Base-by-base conservation (phyloP, 1,284 basidiomycete species). In the Moesziomyces sp. region DNA sequence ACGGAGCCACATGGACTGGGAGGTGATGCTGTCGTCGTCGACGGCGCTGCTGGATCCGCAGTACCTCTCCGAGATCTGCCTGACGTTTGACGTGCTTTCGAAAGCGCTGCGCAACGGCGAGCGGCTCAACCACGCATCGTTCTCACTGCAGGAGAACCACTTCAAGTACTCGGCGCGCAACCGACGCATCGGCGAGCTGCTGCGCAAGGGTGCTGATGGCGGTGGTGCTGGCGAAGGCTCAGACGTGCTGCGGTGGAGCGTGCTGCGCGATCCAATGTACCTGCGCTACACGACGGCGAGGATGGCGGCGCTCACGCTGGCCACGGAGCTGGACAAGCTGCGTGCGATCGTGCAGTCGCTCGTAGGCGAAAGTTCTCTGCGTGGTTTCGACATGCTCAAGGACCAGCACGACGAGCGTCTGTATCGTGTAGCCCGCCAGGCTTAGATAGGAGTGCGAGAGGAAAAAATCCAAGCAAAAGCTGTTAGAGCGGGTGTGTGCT, bases 41-140 rank as follows among this genome's bases (percentile, higher is more conserved):
- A 62, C 67, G 14, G 70, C 74, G 34, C 55, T 84, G 24, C 58
- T 83, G 40, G 54, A 72, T 45, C 77, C 83, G 8, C 53, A 73
- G 13, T 46, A 52, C 19, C 63, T 77, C 14, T 71, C 64, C 10
- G 68, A 69, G 24, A 74, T 76, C 52, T 79, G 78, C 58, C 24
- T 63, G 40, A 63, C 68, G 18, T 67, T 80, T 23, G 66, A 69
- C 18, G 46, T 80, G 26, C 62, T 80, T 14, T 71, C 66, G 26
- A 70, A 73, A 28, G 56, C 76, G 3, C 56, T 80, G 34, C 28
- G 50, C 8, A 78, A 66, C 16, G 78, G 74, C 34, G 58, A 66
- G 53, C 62, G 69, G 24, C 46, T 80, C 21, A 69, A 65, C 21
- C 72, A 74, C 48, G 57, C 56, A 0, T 60, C 52, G 0, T 69